Evolutionary conservation across 163 green algal genomes (phyloP), one percentile per base, ranked within the genome.

Genomic region (Botryococcus braunii): DNA sequence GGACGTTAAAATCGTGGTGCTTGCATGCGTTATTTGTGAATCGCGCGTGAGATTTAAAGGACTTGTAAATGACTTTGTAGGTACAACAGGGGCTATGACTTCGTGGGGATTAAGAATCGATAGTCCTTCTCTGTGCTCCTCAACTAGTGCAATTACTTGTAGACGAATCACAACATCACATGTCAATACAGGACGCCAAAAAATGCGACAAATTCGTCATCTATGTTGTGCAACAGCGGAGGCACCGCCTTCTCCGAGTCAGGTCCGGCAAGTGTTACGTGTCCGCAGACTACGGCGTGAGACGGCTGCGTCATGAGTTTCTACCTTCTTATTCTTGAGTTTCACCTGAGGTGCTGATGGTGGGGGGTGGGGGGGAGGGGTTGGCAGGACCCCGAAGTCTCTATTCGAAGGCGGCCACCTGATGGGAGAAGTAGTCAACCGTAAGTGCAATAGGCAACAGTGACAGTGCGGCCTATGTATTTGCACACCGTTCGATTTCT

Each of bases 361-460:
- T 21, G 5, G 5, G 5, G 23, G 9, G 27, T 8, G 17, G 52
- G 8, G 34, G 11, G 52, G 11, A 7, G 25, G 52, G 31, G 34
- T 61, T 11, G 8, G 31, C 57, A 69, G n/a, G 50, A 31, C 40
- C 37, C 39, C 39, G 83, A 86, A 62, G 88, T 94, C 17, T 83
- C 70, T 5, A 95, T 95, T 46, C 77, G 88, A 6, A 69, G 88
- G 21, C 71, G 86, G 40, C 86, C 88, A 31, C 88, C 88, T 7
- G 72, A 84, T 27, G 88, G 88, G 8, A 65, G 76, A 4, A 72
- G 83, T n/a, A 84, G 65, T 11, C 89, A 95, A 65, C 58, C 55
- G 58, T 55, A 25, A 62, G 41, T 39, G 34, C 40, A 41, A 25
- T 2, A 29, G 27, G 27, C 46, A 67, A 17, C 23, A 32, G 5